Evolutionary conservation across 1,284 basidiomycete species (phyloP).

Genomic region (Hemileia vastatrix): DNA sequence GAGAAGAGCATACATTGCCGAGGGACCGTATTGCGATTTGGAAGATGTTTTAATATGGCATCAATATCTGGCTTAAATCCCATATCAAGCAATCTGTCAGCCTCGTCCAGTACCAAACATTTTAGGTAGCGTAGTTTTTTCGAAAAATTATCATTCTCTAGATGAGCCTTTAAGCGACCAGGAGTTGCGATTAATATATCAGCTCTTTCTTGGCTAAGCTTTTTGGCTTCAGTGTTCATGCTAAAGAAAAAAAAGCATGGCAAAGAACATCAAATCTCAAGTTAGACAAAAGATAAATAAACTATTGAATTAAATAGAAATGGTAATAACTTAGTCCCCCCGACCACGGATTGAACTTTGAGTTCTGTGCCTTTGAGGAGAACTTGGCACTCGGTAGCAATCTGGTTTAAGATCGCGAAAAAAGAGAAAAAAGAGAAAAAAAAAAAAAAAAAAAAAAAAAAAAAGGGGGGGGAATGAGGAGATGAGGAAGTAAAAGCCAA

Average conservation of each 20-base stretch:
- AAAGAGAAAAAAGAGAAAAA: too few relatives aligned
- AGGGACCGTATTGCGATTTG: slow-evolving; percentile 33
- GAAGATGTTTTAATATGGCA: slow-evolving; percentile 42
- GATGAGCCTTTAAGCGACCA: slow-evolving; percentile 49
- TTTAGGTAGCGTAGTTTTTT: slow-evolving; percentile 37
- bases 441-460: too few relatives aligned
- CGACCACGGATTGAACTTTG: slow-evolving; percentile 46
- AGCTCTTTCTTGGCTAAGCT: slow-evolving; percentile 37
- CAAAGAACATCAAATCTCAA: background rate
- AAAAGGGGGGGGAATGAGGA: too few relatives aligned
- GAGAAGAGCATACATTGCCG: slow-evolving; percentile 50
- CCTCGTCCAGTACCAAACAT: slow-evolving; percentile 49
- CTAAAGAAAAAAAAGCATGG: background rate
- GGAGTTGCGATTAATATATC: slow-evolving; percentile 50
- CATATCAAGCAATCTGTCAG: slow-evolving; percentile 38
- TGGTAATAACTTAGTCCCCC: slow-evolving; percentile 45
- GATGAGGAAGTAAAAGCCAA: background rate
- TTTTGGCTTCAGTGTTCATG: slow-evolving; percentile 44
- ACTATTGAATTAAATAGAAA: background rate
- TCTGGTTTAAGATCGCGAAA: too few relatives aligned
- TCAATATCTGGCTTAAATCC: slow-evolving; percentile 38
- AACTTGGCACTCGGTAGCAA: slow-evolving; percentile 1
- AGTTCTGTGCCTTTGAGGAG: slow-evolving; percentile 16
- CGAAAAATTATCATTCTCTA: slow-evolving; percentile 45
- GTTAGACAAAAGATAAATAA: background rate